phyloP scores from a whole-genome alignment of 2,329 filamentous ascomycete genomes.

The Stagonosporopsis rhizophila region DNA sequence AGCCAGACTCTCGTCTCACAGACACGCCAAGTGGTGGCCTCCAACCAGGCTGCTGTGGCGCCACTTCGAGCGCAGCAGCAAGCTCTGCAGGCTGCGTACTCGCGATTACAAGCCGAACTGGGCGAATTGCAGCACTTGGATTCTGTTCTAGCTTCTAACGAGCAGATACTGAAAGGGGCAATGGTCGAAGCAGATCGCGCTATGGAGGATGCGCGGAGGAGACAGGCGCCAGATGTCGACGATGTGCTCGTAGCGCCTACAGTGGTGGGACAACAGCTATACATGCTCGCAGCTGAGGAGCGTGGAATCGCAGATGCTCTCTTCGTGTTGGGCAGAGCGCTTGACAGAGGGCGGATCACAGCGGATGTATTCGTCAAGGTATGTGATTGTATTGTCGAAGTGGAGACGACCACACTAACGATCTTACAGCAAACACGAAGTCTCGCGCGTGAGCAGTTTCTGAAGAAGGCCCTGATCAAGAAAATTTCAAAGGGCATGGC shows the following conservation, averaged over 20 bases:
- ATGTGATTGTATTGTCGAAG: slow-evolving; percentile 20
- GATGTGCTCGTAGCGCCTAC: slow-evolving; percentile 93
- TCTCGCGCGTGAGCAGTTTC: slow-evolving; percentile 79
- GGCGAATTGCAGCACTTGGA: slow-evolving; percentile 74
- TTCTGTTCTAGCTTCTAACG: slow-evolving; percentile 75
- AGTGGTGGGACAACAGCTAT: slow-evolving; percentile 90
- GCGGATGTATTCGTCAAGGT: slow-evolving; percentile 80
- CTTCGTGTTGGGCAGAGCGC: slow-evolving; percentile 77
- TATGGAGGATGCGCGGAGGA: slow-evolving; percentile 73
- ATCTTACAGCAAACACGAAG: slow-evolving; percentile 65
- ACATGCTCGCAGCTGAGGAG: slow-evolving; percentile 88
- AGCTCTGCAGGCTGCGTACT: slow-evolving; percentile 75
- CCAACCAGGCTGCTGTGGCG: slow-evolving; percentile 76
- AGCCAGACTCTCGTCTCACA: slow-evolving; percentile 73
- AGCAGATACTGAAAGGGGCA: slow-evolving; percentile 76
- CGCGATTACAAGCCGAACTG: slow-evolving; percentile 76
- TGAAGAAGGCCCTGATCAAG: slow-evolving; percentile 80
- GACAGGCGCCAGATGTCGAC: slow-evolving; percentile 79
- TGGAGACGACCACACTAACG: slow-evolving; percentile 14
- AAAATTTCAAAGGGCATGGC: slow-evolving; percentile 83
- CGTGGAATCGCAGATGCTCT: slow-evolving; percentile 84
- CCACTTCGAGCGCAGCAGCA: slow-evolving; percentile 79
- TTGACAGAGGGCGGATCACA: slow-evolving; percentile 74
- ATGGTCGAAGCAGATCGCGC: slow-evolving; percentile 80
- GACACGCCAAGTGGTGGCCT: slow-evolving; percentile 71